phyloP scores from a whole-genome alignment of 192 early-diverging fungal species.

The Coemansia asiatica region DNA sequence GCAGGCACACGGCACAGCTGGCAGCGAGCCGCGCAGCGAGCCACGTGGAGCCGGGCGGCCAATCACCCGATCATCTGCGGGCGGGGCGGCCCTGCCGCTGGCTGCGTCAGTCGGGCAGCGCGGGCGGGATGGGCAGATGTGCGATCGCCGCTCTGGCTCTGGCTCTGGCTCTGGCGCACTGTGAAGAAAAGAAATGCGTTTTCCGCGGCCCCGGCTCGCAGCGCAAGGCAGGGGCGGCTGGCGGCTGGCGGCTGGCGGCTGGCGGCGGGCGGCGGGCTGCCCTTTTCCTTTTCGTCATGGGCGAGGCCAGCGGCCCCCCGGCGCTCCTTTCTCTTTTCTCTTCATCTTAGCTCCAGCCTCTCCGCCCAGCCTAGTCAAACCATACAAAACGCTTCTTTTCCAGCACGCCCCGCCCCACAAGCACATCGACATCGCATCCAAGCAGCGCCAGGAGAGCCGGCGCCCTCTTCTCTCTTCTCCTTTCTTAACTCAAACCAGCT shows the following conservation, averaged over 20 bases:
- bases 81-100: neutral
- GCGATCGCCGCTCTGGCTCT: conserved; percentile 14
- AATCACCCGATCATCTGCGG: conserved; percentile 28
- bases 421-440: neutral
- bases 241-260: neutral
- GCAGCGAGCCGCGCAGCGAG: conserved; percentile 2
- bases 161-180: conserved; percentile 3
- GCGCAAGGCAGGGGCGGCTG: neutral
- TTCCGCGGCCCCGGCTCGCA: neutral
- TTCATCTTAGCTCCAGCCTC: neutral
- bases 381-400: neutral
- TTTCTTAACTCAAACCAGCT: too few species aligned
- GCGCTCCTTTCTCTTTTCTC: neutral
- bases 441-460: neutral
- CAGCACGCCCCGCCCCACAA: neutral
- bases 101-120: conserved; percentile 7
- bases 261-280: neutral
- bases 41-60: conserved; percentile 10
- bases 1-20: neutral
- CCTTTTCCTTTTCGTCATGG: neutral
- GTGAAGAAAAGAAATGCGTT: neutral
- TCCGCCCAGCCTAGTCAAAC: neutral
- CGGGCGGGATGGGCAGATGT: conserved; percentile 5
- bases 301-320: conserved; percentile 1
- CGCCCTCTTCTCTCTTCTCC: neutral